Evolutionary conservation across 495 filamentous ascomycete species (phyloP), one percentile per base, ranked within the genome.

Genomic region (Xylaria castorea): DNA sequence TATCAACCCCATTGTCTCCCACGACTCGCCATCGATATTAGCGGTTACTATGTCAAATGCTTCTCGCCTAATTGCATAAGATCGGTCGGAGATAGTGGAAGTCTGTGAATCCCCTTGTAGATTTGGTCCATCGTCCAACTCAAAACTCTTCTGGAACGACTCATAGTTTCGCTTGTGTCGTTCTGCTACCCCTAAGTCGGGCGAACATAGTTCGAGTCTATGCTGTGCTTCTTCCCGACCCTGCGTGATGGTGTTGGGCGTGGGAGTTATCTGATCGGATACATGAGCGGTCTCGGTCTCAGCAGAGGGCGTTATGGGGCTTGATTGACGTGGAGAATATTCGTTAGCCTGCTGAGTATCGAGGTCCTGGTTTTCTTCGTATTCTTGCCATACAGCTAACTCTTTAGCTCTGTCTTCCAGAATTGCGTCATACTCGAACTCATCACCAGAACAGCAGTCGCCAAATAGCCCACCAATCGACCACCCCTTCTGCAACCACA

Each of bases 401-500:
- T 78, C 62, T n/a, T 68, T 66, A 25, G 74, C 70, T 40, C 62
- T 61, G 27, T 62, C 55, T 22, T 72, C 73, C 89, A 96, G 92
- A 63, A 89, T 78, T 18, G 75, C 27, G 74, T 98, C 94, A 73
- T 97, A 89, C 16, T 81, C 79, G 75, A 97, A 97, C 0, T 72
- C 66, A 9, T 78, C 80, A 0, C 82, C 87, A 5, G 86, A 86
- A 71, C 93, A 97, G 5, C 92, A 75, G 53, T 90, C 82, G 0
- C 93, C 92, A 71, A 97, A 98, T 0, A 97, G 84, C 18, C 72
- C 75, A 65, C 82, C 72, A 62, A 97, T 91, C 5, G 89, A 90
- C 57, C 90, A 80, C 69, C 85, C 83, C 55, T 89, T 81, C 57
- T 82, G 80, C 6, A 79, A 27, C 94, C 93, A 97, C 8, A 78